Evolutionary conservation across 1,284 basidiomycete genomes (phyloP).

Genomic region (Cutaneotrichosporon dermatis): DNA sequence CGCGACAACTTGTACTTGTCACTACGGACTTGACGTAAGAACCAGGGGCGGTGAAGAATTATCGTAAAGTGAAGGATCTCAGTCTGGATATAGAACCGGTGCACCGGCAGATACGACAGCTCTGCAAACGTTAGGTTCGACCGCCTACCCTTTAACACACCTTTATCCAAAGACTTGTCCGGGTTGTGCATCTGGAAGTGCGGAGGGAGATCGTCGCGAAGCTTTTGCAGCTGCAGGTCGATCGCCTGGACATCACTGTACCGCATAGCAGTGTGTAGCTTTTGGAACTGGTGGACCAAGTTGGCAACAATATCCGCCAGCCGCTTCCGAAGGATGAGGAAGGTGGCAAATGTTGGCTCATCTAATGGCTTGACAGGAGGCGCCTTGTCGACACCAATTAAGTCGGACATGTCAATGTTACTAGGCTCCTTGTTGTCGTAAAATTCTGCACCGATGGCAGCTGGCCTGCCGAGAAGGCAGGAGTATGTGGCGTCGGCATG

Average conservation of each 20-base stretch:
- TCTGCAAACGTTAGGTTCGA: slow-evolving; percentile 12
- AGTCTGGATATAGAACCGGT: slow-evolving; percentile 47
- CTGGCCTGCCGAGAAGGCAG: slow-evolving; percentile 81
- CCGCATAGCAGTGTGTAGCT: slow-evolving; percentile 66
- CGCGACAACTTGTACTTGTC: slow-evolving; percentile 36
- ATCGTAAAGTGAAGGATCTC: slow-evolving; percentile 46
- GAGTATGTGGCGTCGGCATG: slow-evolving; percentile 83
- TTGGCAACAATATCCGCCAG: slow-evolving; percentile 69
- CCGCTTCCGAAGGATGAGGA: slow-evolving; percentile 76
- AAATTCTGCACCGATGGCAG: slow-evolving; percentile 51
- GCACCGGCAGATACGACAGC: slow-evolving; percentile 38
- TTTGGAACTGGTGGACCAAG: slow-evolving; percentile 88
- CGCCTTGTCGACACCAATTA: slow-evolving; percentile 20
- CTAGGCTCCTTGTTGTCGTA: slow-evolving; percentile 55
- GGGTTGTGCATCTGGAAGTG: slow-evolving; percentile 29
- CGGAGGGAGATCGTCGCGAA: slow-evolving; percentile 68
- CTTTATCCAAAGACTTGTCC: slow-evolving; percentile 33
- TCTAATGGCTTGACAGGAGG: slow-evolving; percentile 38
- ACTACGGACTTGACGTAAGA: slow-evolving; percentile 37
- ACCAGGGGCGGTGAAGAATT: slow-evolving; percentile 47
- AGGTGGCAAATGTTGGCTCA: slow-evolving; percentile 71
- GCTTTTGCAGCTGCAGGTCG: slow-evolving; percentile 76
- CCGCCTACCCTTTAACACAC: slow-evolving; percentile 20
- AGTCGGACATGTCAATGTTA: slow-evolving; percentile 68
- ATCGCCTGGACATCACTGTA: slow-evolving; percentile 77